These are phyloP conservation scores for Agapanthus africanus DNA, from an alignment of 106 monocot species.

Conservation along the genomic window DNA sequence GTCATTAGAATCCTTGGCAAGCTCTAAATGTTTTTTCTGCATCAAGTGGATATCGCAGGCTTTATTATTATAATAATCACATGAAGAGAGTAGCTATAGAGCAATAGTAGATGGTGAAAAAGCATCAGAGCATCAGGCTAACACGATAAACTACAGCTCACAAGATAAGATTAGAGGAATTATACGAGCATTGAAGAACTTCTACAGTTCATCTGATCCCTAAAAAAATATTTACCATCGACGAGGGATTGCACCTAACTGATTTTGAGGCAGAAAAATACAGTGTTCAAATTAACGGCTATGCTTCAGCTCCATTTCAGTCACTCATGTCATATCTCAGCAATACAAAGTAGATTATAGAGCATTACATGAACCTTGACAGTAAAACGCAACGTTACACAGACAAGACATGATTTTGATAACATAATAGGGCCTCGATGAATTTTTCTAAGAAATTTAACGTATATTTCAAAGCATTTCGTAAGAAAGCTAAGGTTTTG, in stretches of 20 bases:
- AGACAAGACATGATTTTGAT: neutral
- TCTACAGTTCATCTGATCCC: neutral
- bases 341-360: neutral
- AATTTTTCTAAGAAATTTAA: too few relatives aligned
- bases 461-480: too few relatives aligned
- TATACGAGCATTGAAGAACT: neutral
- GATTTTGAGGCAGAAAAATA: too few relatives aligned
- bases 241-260: too few relatives aligned
- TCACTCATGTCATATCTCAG: neutral
- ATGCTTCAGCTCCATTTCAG: neutral
- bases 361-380: neutral
- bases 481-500: neutral
- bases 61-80: too few relatives aligned
- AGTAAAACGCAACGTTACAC: neutral
- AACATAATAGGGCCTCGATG: neutral
- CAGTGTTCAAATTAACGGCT: too few relatives aligned
- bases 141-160: neutral
- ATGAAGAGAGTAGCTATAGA: too few relatives aligned
- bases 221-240: neutral
- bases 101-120: too few relatives aligned
- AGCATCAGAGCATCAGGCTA: too few relatives aligned
- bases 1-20: conserved; percentile 81
- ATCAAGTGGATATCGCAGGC: too few relatives aligned
- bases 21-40: conserved; percentile 90
- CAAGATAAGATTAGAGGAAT: neutral